A percentile compares a stretch with the other conserved stretches of the same genome.
Conservation (phyloP, 306 rosid species). For the Trifolium pratense region DNA sequence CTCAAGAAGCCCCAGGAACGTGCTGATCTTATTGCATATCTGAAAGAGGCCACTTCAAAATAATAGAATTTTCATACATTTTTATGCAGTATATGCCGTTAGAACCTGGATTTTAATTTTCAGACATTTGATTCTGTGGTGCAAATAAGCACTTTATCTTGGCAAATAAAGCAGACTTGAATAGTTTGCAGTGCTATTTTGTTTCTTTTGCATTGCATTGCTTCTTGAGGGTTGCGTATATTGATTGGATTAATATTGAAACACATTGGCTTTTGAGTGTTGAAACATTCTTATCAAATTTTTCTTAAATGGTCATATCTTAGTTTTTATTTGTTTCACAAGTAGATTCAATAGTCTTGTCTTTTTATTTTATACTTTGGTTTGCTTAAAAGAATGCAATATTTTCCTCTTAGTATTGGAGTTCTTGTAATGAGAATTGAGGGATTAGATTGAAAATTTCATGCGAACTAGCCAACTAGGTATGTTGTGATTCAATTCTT, state of each 20-base stretch:
- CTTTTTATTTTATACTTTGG: background rate
- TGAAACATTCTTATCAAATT: constrained; percentile 29
- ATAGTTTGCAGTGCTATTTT: constrained; percentile 59
- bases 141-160: constrained; percentile 48
- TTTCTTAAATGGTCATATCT: background rate
- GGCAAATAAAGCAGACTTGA: constrained; percentile 60
- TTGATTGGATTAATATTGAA: constrained; percentile 36
- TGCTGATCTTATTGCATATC: constrained; percentile 85
- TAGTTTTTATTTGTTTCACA: background rate
- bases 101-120: constrained; percentile 45
- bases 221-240: constrained; percentile 45
- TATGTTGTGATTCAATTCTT: background rate
- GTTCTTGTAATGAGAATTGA: background rate
- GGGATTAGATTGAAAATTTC: constrained; percentile 4
- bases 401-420: background rate
- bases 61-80: constrained; percentile 34
- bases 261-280: constrained; percentile 36
- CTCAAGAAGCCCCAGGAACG: constrained; percentile 95
- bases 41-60: constrained; percentile 75
- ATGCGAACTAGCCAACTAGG: background rate
- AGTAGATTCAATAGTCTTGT: constrained; percentile 13
- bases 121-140: constrained; percentile 43
- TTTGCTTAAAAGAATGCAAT: constrained; percentile 1
- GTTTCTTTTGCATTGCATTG: constrained; percentile 52
- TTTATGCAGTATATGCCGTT: constrained; percentile 33